Evolutionary conservation across 345 rosid species (phyloP).

Genomic region (Linum tenue): DNA sequence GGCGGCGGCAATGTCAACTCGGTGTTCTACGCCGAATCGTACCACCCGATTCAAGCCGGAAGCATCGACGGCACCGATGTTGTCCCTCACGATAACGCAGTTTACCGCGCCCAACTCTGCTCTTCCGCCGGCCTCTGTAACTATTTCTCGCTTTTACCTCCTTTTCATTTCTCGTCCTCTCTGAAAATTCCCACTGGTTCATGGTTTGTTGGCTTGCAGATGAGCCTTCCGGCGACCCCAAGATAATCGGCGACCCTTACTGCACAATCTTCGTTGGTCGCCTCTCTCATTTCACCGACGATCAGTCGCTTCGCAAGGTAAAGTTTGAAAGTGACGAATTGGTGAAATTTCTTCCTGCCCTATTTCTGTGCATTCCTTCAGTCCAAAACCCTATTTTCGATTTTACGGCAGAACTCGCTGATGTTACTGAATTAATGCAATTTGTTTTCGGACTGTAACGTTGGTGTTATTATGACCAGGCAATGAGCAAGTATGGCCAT

Average conservation of each 20-base stretch:
- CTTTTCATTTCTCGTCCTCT: neutral
- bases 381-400: neutral
- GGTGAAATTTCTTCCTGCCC: neutral
- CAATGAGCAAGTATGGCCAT: constrained; percentile 74
- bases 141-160: neutral
- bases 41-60: constrained; percentile 93
- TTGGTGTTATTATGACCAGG: constrained; percentile 27
- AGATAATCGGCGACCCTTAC: constrained; percentile 62
- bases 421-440: neutral
- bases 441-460: neutral
- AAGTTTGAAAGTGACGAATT: neutral
- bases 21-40: constrained; percentile 77
- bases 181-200: neutral
- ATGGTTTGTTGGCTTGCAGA: constrained; percentile 28
- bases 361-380: no score
- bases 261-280: constrained; percentile 74
- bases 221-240: constrained; percentile 75
- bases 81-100: constrained; percentile 69
- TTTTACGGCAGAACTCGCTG: neutral
- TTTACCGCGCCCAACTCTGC: constrained; percentile 77
- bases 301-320: constrained; percentile 58
- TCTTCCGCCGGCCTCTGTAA: constrained; percentile 75
- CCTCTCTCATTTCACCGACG: constrained; percentile 67
- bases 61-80: constrained; percentile 91
- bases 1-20: constrained; percentile 23